phyloP scores from a whole-genome alignment of 2,329 filamentous ascomycete species.

The Sporothrix curviconia region DNA sequence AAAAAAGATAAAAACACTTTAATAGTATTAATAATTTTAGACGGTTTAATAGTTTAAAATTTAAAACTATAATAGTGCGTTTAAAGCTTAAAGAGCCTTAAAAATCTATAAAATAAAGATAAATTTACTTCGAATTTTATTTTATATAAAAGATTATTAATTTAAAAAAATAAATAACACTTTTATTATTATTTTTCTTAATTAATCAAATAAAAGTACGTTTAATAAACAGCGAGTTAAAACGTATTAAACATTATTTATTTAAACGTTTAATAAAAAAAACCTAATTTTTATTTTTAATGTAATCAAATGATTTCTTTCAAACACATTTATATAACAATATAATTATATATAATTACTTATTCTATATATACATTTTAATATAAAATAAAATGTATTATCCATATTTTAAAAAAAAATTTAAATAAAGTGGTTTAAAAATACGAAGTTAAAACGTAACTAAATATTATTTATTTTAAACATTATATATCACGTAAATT shows the following conservation, averaged over 20 bases:
- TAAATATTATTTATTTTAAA: neutral
- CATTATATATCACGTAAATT: neutral
- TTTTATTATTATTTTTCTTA: neutral
- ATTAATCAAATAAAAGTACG: no score
- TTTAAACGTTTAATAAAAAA: neutral
- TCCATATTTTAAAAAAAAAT: conserved; percentile 4
- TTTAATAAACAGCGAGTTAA: no score
- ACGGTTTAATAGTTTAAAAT: no score
- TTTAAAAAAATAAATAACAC: neutral
- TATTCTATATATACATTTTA: neutral
- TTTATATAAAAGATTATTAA: neutral
- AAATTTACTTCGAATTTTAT: neutral
- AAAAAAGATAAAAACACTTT: neutral
- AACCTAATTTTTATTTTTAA: neutral
- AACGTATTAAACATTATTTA: no score
- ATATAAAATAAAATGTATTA: neutral
- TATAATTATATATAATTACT: neutral
- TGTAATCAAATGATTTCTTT: neutral
- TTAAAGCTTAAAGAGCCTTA: neutral
- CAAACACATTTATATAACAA: neutral
- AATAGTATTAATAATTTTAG: neutral
- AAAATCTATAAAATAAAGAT: no score
- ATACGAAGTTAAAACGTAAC: neutral
- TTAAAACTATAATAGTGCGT: no score
- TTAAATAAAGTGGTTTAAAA: conserved; percentile 3